phyloP scores from a whole-genome alignment of 2,329 filamentous ascomycete genomes.

The Clonostachys rhizophaga region DNA sequence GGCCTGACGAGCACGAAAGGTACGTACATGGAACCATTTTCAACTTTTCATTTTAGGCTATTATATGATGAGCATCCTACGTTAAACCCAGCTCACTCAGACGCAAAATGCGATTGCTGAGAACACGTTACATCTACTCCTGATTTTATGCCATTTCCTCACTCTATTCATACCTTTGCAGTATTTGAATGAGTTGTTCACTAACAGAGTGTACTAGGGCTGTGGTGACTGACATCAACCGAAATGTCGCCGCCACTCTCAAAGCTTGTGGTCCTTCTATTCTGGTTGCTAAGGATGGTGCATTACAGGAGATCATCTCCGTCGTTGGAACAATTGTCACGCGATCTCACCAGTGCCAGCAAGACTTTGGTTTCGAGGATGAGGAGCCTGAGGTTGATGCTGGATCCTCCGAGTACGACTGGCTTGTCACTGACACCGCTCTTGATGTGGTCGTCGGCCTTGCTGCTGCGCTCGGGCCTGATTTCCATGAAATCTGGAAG shows the following conservation, averaged over 20 bases:
- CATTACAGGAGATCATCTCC: slow-evolving; percentile 72
- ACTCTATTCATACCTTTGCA: neutral
- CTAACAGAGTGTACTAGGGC: slow-evolving; percentile 55
- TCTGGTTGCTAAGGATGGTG: slow-evolving; percentile 61
- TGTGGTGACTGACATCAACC: slow-evolving; percentile 92
- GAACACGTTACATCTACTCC: slow-evolving; percentile 58
- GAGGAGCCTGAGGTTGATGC: slow-evolving; percentile 67
- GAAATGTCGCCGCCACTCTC: slow-evolving; percentile 83
- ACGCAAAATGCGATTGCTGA: slow-evolving; percentile 86
- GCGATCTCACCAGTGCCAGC: slow-evolving; percentile 88
- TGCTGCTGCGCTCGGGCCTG: slow-evolving; percentile 72
- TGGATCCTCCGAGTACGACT: slow-evolving; percentile 93
- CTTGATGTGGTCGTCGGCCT: slow-evolving; percentile 87
- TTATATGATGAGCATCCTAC: slow-evolving; percentile 78
- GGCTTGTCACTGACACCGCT: slow-evolving; percentile 92
- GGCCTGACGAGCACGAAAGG: slow-evolving; percentile 90
- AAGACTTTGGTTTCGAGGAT: slow-evolving; percentile 79
- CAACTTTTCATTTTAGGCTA: slow-evolving; percentile 10
- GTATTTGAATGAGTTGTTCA: slow-evolving; percentile 7
- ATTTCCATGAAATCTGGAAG: slow-evolving; percentile 89
- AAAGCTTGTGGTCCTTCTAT: slow-evolving; percentile 88
- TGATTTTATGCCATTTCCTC: slow-evolving; percentile 13
- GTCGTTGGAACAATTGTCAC: slow-evolving; percentile 76
- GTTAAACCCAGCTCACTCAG: slow-evolving; percentile 99
- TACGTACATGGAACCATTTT: slow-evolving; percentile 48